Evolutionary conservation across 192 early-diverging fungal genomes (phyloP), one percentile per base, ranked within the genome.

Genomic region (Umbelopsis vinacea): DNA sequence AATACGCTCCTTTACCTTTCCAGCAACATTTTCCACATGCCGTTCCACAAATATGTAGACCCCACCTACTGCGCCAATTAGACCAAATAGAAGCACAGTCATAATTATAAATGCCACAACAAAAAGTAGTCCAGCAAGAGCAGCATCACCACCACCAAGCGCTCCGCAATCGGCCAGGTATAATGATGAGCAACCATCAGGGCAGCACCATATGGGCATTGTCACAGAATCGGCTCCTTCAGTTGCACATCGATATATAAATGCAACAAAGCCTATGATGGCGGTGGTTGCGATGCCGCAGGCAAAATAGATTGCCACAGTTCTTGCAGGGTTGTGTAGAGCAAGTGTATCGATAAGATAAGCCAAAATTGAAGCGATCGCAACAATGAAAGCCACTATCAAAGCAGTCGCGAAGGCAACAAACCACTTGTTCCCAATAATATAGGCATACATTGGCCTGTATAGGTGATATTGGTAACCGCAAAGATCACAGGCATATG

Each of bases 401-500:
- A 72, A 9, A 0, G 35, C 29, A 15, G 71, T 72, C 6, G 45
- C 46, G 4, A 72, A 0, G 46, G 26, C 21, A 17, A 72, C 19
- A 22, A 72, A 72, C 35, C 60, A 50, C 5, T 26, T 19, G 60
- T 72, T 63, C 19, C 43, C 46, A 24, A 72, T 46, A 17, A 72
- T 46, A 7, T 57, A 24, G 15, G 71, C 71, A 52, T 72, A 72
- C 22, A 45, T 17, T 0, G 71, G 71, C 7, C 71, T 60, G 21
- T 72, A 72, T 8, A 72, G 23, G 21, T 72, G 57, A 60, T 72
- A 72, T 12, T 50, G 40, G 29, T 72, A 72, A 3, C 71, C 71
- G n/a, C 71, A 72, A 17, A 72, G 35, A 66, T 72, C 71, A 52
- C 71, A 72, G 1, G 71, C 71, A n/a, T 66, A 57, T 26, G 40